Base-by-base conservation (phyloP, 2,329 filamentous ascomycete species). In the Paramyrothecium sp. region DNA sequence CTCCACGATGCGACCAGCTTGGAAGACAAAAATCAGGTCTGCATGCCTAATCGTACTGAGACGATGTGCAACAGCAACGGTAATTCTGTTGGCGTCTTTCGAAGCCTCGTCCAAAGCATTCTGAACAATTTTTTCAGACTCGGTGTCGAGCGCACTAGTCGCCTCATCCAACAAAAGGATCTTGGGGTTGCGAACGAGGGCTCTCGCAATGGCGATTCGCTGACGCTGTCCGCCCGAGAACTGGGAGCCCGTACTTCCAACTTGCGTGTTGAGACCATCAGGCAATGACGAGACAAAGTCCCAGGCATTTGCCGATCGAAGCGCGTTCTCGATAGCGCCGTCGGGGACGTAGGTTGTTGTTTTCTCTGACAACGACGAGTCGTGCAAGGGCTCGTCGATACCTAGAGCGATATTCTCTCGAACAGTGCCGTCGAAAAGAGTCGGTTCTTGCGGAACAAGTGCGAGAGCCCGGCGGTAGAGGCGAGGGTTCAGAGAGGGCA, bases 371-470 rank as follows among this genome's bases (percentile, higher is more conserved):
- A 44, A 44, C 10, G 26, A 44, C 13, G n/a, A 44, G 20, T n/a
- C 21, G 22, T 30, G 21, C 26, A 10, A n/a, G 17, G 7, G 22
- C 7, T 51, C 23, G 17, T 23, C 21, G 7, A 51, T 30, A n/a
- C 49, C 49, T 17, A 26, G 20, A 4, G 49, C 12, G 7, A 51
- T 30, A 19, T 51, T 51, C 22, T 51, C 49, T 5, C 49, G 20
- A 30, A 51, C 30, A n/a, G 20, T 13, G 12, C 49, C 49, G 11
- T n/a, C 21, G 22, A 51, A 51, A 22, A 98, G 81, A 1, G 79
- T 78, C 0, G 81, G 80, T 54, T 85, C 81, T 63, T 85, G 82
- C 59, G 81, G 78, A 2, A 86, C 82, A 8, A 84, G 73, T 2
- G 81, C 74, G 13, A 85, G 75, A 44, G 77, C 69, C 2, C 73